phyloP scores from a whole-genome alignment of 495 filamentous ascomycete species.

The Chaetomidium leptoderma region DNA sequence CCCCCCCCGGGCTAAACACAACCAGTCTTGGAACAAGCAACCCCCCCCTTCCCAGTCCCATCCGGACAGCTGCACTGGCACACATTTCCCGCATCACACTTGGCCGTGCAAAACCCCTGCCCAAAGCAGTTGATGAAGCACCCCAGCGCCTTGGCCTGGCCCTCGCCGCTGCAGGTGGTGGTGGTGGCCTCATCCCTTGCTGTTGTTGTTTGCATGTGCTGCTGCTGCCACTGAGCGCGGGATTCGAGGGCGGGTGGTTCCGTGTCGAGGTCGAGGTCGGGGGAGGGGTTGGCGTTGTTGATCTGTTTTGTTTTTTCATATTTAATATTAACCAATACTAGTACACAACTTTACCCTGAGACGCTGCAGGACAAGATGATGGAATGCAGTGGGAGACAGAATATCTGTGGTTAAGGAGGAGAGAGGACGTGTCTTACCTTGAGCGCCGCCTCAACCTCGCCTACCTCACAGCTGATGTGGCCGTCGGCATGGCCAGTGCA shows the following conservation, averaged over 20 bases:
- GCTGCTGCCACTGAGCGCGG: no score
- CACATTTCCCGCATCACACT: neutral
- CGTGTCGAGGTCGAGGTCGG: neutral
- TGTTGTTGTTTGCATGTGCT: neutral
- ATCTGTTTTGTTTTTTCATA: no score
- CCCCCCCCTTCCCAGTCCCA: neutral
- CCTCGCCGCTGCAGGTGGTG: neutral
- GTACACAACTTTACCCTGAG: neutral
- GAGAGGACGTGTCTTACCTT: neutral
- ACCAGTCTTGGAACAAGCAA: neutral
- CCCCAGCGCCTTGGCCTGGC: neutral
- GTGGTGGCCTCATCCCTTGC: neutral
- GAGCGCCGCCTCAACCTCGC: neutral
- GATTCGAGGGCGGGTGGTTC: neutral
- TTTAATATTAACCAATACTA: neutral
- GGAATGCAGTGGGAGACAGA: no score
- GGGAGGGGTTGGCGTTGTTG: neutral
- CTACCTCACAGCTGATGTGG: neutral
- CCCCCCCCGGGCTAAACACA: neutral
- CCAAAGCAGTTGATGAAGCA: conserved; percentile 4
- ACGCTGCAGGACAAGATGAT: neutral
- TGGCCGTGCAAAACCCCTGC: neutral
- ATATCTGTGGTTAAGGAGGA: no score
- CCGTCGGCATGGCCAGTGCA: conserved; percentile 7
- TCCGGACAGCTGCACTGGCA: conserved; percentile 3